phyloP scores from a whole-genome alignment of 2,329 filamentous ascomycete species.

The Fusarium pseudograminearum region DNA sequence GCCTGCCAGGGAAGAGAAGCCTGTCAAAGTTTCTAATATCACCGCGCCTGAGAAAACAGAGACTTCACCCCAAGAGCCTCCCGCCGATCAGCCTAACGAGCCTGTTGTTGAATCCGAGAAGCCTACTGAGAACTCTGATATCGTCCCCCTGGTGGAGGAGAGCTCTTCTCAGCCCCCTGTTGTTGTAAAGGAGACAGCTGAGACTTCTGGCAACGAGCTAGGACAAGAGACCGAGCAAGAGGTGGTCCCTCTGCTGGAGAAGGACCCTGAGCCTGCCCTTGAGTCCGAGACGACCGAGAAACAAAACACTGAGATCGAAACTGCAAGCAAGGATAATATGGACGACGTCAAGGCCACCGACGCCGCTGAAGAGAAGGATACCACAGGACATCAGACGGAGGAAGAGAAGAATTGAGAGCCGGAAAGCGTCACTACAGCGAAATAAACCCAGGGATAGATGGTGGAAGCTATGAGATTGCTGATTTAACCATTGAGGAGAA shows the following conservation, averaged over 20 bases:
- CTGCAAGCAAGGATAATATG: slow-evolving; percentile 17
- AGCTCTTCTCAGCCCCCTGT: slow-evolving; percentile 18
- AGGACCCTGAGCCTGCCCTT: slow-evolving; percentile 11
- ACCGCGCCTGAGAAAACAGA: slow-evolving; percentile 25
- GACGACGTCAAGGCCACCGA: slow-evolving; percentile 8
- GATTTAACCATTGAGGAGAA: slow-evolving; percentile 34
- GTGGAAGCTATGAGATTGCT: slow-evolving; percentile 33
- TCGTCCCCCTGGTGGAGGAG: slow-evolving; percentile 31
- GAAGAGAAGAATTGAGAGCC: slow-evolving; percentile 29
- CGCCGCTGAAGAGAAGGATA: slow-evolving; percentile 30
- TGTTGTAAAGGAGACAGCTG: slow-evolving; percentile 22
- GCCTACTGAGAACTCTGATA: slow-evolving; percentile 10
- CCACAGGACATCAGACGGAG: slow-evolving; percentile 9
- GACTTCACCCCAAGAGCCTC: slow-evolving; percentile 9
- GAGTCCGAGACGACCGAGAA: slow-evolving; percentile 15
- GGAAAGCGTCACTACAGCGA: slow-evolving; percentile 21
- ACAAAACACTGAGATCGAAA: slow-evolving; percentile 8
- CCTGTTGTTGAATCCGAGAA: slow-evolving; percentile 11
- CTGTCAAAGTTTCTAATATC: slow-evolving; percentile 9
- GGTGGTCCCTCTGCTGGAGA: slow-evolving; percentile 31
- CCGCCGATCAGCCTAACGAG: slow-evolving; percentile 12
- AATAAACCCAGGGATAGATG: slow-evolving; percentile 35
- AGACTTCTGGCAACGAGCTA: slow-evolving; percentile 13
- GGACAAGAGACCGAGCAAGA: slow-evolving; percentile 9
- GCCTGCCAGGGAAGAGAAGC: slow-evolving; percentile 8